Evolutionary conservation across 768 basidiomycete genomes (phyloP), one percentile per base, ranked within the genome.

Genomic region (Coprinopsis strossmayeri): DNA sequence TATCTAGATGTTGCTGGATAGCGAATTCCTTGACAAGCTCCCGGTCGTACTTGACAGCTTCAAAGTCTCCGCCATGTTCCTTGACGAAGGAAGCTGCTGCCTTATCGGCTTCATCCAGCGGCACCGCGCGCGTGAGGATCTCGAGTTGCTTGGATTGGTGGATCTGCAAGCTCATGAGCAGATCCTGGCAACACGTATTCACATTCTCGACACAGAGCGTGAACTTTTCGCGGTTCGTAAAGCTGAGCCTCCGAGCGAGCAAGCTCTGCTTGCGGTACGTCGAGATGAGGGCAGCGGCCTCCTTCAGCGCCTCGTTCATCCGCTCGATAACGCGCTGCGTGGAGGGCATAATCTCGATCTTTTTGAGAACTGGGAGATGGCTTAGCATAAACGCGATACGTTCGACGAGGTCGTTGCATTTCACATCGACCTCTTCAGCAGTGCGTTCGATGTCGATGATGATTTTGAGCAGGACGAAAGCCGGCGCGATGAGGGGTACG

Each of bases 321-420:
- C 65, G 61, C 41, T 69, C 67, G 27, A 71, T 57, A 21, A 71
- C 69, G 48, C 62, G 63, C 23, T 60, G 55, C 9, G 67, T 71
- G 3, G 65, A 48, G 11, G 62, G 57, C 54, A 64, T 61, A 50
- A 68, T 59, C 40, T 65, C 61, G 34, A 70, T 55, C 27, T 61
- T 58, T 50, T 61, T 57, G 20, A 71, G 56, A 13, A 63, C 55
- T 5, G 66, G 64, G 27, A 71, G 58, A 43, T 71, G 68, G 45
- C 66, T 61, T 42, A 70, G 60, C 69, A 70, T 69, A 61, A 71
- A 71, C 5, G 64, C 66, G 55, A 69, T 63, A n/a, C 70, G 67
- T 38, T 71, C 68, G 32, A 71, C 49, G 24, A 71, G 57, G 48
- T 71, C 70, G 43, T 52, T 64, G 52, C 69, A 71, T 46, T 71